A percentile compares a stretch with the other conserved stretches of the same genome.
phyloP scores from a whole-genome alignment of 148 eudicot species.

The Diospyros lotus region DNA sequence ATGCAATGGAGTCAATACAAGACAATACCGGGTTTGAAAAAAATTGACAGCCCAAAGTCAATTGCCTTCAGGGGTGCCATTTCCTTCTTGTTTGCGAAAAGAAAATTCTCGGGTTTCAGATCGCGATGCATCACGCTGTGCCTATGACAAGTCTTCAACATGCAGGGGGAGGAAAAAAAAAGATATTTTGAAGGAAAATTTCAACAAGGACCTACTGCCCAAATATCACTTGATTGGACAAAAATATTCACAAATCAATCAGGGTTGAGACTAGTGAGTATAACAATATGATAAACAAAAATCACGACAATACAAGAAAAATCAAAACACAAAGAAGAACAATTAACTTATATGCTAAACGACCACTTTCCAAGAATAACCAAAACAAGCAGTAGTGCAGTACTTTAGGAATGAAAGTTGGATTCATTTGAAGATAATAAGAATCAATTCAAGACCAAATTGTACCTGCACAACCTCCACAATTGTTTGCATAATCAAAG shows the following conservation, averaged over 20 bases:
- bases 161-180: not conserved
- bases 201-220: not conserved
- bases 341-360: not conserved
- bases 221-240: conserved; percentile 1
- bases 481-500: conserved; percentile 39
- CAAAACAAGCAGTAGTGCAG: not conserved
- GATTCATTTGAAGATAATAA: not conserved
- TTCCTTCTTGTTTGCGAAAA: conserved; percentile 52
- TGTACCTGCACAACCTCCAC: conserved; percentile 53
- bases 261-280: not conserved
- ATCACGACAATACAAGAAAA: not conserved
- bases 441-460: not conserved
- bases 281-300: not conserved
- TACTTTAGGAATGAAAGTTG: not conserved
- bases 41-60: conserved; percentile 43
- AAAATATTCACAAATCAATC: not conserved
- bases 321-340: not conserved
- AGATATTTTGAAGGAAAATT: conserved; percentile 3
- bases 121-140: conserved; percentile 55
- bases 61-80: conserved; percentile 48
- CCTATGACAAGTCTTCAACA: conserved; percentile 37
- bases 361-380: not conserved
- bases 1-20: not conserved
- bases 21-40: conserved; percentile 39
- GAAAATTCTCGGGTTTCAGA: conserved; percentile 49